Conservation (phyloP, 1,139 yeast species). For the Kodamaea sp. region DNA sequence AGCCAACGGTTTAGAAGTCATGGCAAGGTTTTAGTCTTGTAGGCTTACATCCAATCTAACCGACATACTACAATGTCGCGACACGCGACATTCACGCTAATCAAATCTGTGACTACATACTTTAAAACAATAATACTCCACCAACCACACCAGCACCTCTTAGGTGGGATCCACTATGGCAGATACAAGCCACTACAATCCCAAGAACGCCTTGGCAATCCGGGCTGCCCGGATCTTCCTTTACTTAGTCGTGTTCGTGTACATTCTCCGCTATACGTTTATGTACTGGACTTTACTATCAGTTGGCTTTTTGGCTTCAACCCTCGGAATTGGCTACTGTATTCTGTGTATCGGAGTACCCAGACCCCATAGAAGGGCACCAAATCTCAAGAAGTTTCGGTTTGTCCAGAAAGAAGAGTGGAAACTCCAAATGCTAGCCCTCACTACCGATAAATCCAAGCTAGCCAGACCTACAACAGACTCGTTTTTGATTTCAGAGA, state of each 20-base stretch:
- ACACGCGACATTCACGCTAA: too few species aligned
- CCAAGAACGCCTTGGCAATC: neutral
- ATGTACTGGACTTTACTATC: constrained; percentile 12
- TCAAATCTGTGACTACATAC: too few species aligned
- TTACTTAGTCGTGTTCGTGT: constrained; percentile 7
- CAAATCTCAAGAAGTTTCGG: constrained; percentile 9
- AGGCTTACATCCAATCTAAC: too few species aligned
- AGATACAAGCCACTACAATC: constrained; percentile 1
- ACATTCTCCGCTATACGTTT: constrained; percentile 13
- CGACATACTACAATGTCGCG: too few species aligned
- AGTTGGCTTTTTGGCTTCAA: constrained; percentile 3
- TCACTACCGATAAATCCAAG: constrained; percentile 6
- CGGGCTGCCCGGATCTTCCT: constrained; percentile 2
- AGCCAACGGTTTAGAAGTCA: too few species aligned
- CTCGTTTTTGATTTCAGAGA: constrained; percentile 54
- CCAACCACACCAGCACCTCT: too few species aligned
- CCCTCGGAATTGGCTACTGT: constrained; percentile 2
- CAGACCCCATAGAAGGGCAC: constrained; percentile 2
- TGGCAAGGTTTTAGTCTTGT: too few species aligned
- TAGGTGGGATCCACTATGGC: constrained; percentile 4
- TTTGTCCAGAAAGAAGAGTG: constrained; percentile 12
- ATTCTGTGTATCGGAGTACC: constrained; percentile 7
- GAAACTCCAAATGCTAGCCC: constrained; percentile 7
- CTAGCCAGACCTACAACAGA: constrained; percentile 38
- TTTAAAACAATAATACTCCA: too few species aligned